These are phyloP conservation scores for Biscogniauxia sp. DNA, from an alignment of 2,329 filamentous ascomycete genomes.

Conservation along the genomic window DNA sequence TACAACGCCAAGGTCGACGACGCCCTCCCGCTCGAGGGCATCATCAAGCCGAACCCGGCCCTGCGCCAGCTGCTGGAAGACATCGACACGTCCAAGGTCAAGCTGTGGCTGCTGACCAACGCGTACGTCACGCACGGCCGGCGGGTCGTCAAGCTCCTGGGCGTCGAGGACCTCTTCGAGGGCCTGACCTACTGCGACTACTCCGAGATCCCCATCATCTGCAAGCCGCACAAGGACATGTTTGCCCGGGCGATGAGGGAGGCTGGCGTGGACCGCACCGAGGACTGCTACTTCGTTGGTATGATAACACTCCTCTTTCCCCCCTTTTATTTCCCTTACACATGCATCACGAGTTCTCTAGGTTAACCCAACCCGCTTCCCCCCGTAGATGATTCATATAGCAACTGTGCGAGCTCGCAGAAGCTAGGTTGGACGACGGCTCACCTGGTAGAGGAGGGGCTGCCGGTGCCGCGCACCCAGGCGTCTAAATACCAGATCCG, in stretches of 20 bases:
- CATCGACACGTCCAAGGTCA: conserved; percentile 80
- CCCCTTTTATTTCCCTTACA: too few species aligned
- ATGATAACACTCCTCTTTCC: conserved; percentile 32
- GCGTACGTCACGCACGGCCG: conserved; percentile 87
- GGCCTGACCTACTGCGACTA: conserved; percentile 97
- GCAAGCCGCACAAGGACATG: conserved; percentile 83
- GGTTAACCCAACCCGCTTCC: background rate
- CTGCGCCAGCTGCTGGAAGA: conserved; percentile 75
- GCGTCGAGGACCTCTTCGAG: conserved; percentile 86
- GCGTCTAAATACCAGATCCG: conserved; percentile 74
- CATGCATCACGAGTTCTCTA: too few species aligned
- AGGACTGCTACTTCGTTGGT: conserved; percentile 93
- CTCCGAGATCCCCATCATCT: conserved; percentile 66
- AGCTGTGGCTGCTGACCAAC: conserved; percentile 93
- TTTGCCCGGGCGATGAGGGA: conserved; percentile 87
- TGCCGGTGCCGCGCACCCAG: conserved; percentile 59
- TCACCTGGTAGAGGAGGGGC: conserved; percentile 78
- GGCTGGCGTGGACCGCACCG: conserved; percentile 64
- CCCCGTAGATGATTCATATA: conserved; percentile 72
- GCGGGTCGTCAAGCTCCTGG: conserved; percentile 76
- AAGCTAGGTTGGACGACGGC: conserved; percentile 81
- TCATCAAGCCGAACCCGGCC: conserved; percentile 76
- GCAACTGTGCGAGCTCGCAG: conserved; percentile 76
- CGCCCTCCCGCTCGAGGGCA: conserved; percentile 79
- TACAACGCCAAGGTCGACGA: conserved; percentile 96